Percentiles rank a stretch among this genome's conserved stretches.
Evolutionary conservation across 1,139 yeast species (phyloP).

Genomic region (Pichia sp.): DNA sequence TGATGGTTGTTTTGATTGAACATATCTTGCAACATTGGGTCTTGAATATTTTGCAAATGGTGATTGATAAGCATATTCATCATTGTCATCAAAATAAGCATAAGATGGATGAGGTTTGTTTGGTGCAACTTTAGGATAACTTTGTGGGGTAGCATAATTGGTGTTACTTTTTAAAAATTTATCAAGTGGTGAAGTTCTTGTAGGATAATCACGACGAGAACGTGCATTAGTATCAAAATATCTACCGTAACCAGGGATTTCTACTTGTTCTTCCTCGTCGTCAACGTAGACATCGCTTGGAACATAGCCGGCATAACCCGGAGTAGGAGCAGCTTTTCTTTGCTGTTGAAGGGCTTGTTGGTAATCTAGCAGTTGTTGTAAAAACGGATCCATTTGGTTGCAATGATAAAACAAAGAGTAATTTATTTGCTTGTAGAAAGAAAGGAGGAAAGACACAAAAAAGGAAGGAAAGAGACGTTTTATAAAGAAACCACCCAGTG

Average conservation of each 20-base stretch:
- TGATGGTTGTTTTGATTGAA: not conserved
- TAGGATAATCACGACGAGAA: not conserved
- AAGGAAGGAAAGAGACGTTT: not conserved
- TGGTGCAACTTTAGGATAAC: not conserved
- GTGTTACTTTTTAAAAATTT: not conserved
- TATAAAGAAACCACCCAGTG: not conserved
- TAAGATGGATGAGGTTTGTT: not conserved
- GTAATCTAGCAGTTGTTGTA: conserved; percentile 6
- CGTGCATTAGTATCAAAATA: not conserved
- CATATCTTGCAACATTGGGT: not conserved
- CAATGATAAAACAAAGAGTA: not conserved
- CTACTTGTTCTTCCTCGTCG: not conserved
- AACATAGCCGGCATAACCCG: not conserved
- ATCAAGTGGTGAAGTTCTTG: not conserved
- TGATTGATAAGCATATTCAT: not conserved
- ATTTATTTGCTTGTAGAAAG: not conserved
- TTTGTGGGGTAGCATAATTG: not conserved
- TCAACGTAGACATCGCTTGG: not conserved
- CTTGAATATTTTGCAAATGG: not conserved
- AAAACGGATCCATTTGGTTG: conserved; percentile 10
- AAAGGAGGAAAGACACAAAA: not conserved
- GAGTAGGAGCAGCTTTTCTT: not conserved
- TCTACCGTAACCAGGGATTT: not conserved
- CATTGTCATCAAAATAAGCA: not conserved
- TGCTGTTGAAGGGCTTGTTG: conserved; percentile 3